Evolutionary conservation across 306 rosid species (phyloP), one percentile per base, ranked within the genome.

Genomic region (Purshia tridentata): DNA sequence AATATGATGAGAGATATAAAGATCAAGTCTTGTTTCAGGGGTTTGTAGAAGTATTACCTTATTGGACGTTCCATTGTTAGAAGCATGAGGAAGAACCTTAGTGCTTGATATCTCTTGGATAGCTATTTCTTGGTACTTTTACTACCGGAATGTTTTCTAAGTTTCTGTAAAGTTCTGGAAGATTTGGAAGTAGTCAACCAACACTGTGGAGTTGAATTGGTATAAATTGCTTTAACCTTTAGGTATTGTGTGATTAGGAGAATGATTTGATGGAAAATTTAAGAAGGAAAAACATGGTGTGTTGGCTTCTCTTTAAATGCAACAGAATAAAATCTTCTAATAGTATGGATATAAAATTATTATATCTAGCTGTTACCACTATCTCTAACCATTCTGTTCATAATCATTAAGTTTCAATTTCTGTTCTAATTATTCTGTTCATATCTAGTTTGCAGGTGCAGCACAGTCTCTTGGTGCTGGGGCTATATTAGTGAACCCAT

Each of bases 381-480:
- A 23, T 23, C 29, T 23, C 45, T 15, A 23, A 13, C 2, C 48
- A 15, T 29, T 55, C 8, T 29, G 10, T 5, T 45, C 48, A 55
- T 40, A 54, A 10, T 65, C 16, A 4, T 65, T 5, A 23, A 42
- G 29, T 58, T 75, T 44, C 4, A 10, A 69, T 42, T 70, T 60
- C 45, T 57, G 45, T 41, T 78, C 55, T 71, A 80, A 73, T 73
- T 53, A 65, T 67, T 53, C 48, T 72, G 65, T 23, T 63, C 18
- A 57, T 75, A 50, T 53, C 73, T 87, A 94, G 98, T 94, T 94
- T 89, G 98, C 98, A 77, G 98, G 98, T 42, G 97, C 97, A 42
- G 98, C 98, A 47, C 98, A 94, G 85, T 91, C 97, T 60, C 97
- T 94, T 76, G 98, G 98, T 44, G 97, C 97, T 8, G 98, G 98